Evolutionary conservation across 2,329 filamentous ascomycete species (phyloP).

Genomic region (Talaromyces islandicus): DNA sequence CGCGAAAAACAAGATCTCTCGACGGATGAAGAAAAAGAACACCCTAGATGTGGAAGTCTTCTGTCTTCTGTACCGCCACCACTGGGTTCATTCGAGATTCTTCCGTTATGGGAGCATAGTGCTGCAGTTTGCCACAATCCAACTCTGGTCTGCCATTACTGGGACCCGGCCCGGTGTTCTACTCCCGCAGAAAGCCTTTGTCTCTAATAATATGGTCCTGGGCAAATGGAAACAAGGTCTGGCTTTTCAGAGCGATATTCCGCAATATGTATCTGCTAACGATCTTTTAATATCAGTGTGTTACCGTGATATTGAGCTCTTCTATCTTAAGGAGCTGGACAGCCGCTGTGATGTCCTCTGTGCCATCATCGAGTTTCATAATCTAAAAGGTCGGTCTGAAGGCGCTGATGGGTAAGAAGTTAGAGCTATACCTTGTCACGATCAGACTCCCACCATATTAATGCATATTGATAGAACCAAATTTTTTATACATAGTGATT

Average conservation of each 20-base stretch:
- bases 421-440: not conserved
- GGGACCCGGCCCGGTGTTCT: conserved; percentile 17
- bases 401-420: conserved; percentile 20
- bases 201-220: conserved; percentile 9
- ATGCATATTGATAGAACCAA: conserved; percentile 16
- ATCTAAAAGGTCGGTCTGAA: conserved; percentile 22
- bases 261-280: conserved; percentile 14
- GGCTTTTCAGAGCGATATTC: conserved; percentile 20
- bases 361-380: conserved; percentile 15
- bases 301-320: conserved; percentile 21
- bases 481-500: conserved; percentile 24
- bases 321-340: conserved; percentile 17
- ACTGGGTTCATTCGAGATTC: conserved; percentile 20
- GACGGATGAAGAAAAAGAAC: conserved; percentile 17
- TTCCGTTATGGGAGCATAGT: conserved; percentile 20
- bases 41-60: conserved; percentile 18
- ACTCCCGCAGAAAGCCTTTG: conserved; percentile 15
- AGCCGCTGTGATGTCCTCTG: conserved; percentile 20
- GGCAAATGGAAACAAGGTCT: conserved; percentile 11
- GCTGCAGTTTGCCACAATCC: conserved; percentile 16
- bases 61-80: conserved; percentile 16
- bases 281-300: conserved; percentile 18
- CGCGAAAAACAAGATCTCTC: conserved; percentile 14
- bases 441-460: conserved; percentile 2
- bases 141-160: conserved; percentile 21